phyloP scores from a whole-genome alignment of 1,284 basidiomycete species.

The Trametes pubescens region DNA sequence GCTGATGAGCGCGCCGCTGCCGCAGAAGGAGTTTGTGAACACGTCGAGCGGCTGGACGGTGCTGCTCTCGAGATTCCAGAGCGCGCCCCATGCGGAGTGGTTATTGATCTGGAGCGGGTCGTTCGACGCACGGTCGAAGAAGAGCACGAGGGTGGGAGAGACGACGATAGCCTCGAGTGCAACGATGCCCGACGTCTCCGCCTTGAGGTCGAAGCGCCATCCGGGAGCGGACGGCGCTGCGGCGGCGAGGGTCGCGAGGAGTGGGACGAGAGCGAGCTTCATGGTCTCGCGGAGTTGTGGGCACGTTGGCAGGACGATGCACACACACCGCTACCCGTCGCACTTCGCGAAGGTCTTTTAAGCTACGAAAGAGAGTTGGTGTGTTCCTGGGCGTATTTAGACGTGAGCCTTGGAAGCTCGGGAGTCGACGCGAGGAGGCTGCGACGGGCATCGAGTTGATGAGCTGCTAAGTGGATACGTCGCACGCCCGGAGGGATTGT shows the following conservation, averaged over 20 bases:
- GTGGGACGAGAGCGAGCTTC: constrained; percentile 6
- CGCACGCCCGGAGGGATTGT: neutral
- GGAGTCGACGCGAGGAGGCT: neutral
- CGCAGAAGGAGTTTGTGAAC: constrained; percentile 76
- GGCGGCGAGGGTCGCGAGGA: neutral
- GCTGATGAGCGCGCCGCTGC: constrained; percentile 59
- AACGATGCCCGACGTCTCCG: constrained; percentile 53
- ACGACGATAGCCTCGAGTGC: constrained; percentile 58
- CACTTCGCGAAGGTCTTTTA: neutral
- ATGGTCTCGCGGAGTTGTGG: neutral
- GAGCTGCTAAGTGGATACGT: neutral
- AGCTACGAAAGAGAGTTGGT: neutral
- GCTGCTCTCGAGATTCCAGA: constrained; percentile 53
- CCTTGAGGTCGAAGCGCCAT: constrained; percentile 42
- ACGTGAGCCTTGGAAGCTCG: neutral
- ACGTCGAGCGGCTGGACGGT: constrained; percentile 65
- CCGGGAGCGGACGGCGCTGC: constrained; percentile 28
- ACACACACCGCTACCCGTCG: too few species aligned
- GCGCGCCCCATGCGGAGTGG: constrained; percentile 73
- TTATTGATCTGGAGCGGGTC: constrained; percentile 64
- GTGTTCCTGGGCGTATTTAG: neutral
- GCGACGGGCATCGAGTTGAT: neutral
- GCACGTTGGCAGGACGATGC: neutral
- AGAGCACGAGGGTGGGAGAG: constrained; percentile 52
- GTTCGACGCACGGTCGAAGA: constrained; percentile 56